Evolutionary conservation across 768 basidiomycete species (phyloP).

Genomic region (Thelephora aurantiotincta): DNA sequence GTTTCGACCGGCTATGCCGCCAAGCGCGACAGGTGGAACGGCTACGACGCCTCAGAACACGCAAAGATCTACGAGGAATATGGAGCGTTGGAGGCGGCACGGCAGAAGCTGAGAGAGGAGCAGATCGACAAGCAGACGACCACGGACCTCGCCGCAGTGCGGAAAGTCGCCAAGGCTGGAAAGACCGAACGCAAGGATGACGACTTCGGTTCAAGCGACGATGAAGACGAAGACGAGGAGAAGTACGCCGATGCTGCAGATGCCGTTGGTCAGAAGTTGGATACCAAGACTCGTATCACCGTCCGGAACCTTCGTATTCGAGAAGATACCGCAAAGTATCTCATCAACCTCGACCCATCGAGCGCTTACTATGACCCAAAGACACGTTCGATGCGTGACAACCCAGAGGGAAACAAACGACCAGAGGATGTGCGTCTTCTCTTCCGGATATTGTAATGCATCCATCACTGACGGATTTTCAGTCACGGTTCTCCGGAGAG

Average conservation of each 20-base stretch:
- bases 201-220: constrained; percentile 93
- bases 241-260: constrained; percentile 98
- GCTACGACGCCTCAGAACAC: constrained; percentile 86
- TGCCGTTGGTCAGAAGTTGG: constrained; percentile 94
- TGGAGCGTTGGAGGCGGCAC: constrained; percentile 78
- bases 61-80: constrained; percentile 87
- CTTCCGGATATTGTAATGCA: not conserved
- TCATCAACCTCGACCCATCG: constrained; percentile 89
- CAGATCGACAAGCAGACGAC: constrained; percentile 97
- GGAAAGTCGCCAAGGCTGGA: constrained; percentile 90
- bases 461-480: constrained; percentile 1
- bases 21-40: constrained; percentile 97
- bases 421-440: constrained; percentile 69
- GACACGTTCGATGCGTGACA: constrained; percentile 98
- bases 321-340: constrained; percentile 97
- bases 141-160: constrained; percentile 78
- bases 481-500: constrained; percentile 91
- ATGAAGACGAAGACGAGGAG: constrained; percentile 93
- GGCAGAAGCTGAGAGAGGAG: constrained; percentile 86
- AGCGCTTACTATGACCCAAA: constrained; percentile 99
- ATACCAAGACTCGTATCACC: constrained; percentile 96
- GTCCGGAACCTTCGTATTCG: constrained; percentile 97
- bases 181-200: constrained; percentile 60
- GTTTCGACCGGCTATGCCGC: constrained; percentile 72
- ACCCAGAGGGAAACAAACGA: constrained; percentile 60